Conservation (phyloP, 2,329 filamentous ascomycete genomes). For the Teratosphaeria gauchensis region DNA sequence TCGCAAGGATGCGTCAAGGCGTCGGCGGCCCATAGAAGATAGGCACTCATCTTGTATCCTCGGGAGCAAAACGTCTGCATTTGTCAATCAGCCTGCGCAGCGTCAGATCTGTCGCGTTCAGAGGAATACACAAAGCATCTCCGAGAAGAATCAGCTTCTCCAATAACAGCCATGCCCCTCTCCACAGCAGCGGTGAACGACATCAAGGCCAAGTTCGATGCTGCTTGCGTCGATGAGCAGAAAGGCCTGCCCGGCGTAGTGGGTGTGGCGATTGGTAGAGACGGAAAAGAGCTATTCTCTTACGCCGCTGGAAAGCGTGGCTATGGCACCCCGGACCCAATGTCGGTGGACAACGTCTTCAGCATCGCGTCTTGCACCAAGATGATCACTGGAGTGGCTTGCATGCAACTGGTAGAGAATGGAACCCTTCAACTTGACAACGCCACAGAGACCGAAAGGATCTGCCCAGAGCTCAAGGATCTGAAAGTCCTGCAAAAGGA, state of each 20-base stretch:
- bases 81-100: not conserved
- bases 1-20: not conserved
- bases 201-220: not conserved
- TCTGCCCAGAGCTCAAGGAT: conserved; percentile 30
- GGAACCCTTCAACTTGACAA: conserved; percentile 30
- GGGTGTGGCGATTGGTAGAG: not conserved
- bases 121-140: not conserved
- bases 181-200: not conserved
- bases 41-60: not conserved
- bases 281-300: conserved; percentile 1
- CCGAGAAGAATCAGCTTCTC: not conserved
- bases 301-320: conserved; percentile 2
- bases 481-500: conserved; percentile 27
- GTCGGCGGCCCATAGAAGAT: not conserved
- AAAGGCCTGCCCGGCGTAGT: conserved; percentile 2
- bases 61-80: not conserved
- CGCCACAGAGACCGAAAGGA: conserved; percentile 21
- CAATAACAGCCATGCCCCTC: not conserved
- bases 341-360: conserved; percentile 50
- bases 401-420: conserved; percentile 36
- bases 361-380: conserved; percentile 44
- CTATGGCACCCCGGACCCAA: conserved; percentile 29
- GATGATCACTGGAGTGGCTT: conserved; percentile 30
- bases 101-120: not conserved
- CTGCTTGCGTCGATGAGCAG: conserved; percentile 1